These are phyloP conservation scores for Hamigera avellanea DNA, from an alignment of 495 filamentous ascomycete genomes.

Conservation along the genomic window DNA sequence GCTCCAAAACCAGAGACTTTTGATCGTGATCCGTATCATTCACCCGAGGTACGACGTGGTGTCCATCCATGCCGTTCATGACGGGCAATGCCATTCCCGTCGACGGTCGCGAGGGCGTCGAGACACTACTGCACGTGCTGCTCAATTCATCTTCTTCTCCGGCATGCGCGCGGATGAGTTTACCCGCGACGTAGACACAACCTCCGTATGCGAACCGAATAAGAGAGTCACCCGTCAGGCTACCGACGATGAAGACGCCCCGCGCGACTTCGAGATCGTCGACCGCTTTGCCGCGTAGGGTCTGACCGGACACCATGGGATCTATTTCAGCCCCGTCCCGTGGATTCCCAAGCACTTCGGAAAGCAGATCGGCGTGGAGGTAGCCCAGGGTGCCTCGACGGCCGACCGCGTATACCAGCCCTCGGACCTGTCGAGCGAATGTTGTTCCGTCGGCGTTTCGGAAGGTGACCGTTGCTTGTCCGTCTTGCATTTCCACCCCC, in stretches of 20 bases:
- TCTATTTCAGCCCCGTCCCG: constrained; percentile 10
- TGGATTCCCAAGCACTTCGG: constrained; percentile 32
- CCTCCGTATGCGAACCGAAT: constrained; percentile 54
- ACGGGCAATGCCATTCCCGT: constrained; percentile 17
- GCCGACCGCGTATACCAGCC: constrained; percentile 50
- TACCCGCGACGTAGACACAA: constrained; percentile 46
- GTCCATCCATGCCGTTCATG: constrained; percentile 33
- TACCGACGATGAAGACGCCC: constrained; percentile 49
- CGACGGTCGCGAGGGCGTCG: constrained; percentile 4
- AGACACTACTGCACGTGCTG: constrained; percentile 9
- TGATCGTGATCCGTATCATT: constrained; percentile 1
- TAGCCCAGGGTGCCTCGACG: constrained; percentile 48
- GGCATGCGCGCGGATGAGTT: constrained; percentile 26
- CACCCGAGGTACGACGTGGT: constrained; percentile 17
- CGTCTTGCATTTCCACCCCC: constrained; percentile 21
- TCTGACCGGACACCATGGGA: constrained; percentile 39
- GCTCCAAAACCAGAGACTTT: constrained; percentile 1
- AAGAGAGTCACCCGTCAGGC: constrained; percentile 52
- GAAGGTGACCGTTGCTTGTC: constrained; percentile 33
- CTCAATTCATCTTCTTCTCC: constrained; percentile 6
- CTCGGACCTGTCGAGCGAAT: constrained; percentile 32
- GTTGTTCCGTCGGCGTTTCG: constrained; percentile 31
- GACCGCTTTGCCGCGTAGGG: constrained; percentile 42
- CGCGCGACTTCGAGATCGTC: constrained; percentile 43
- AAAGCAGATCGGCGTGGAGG: constrained; percentile 34